Evolutionary conservation across 257 asterid genomes (phyloP).

Genomic region (Jacaranda mimosifolia): DNA sequence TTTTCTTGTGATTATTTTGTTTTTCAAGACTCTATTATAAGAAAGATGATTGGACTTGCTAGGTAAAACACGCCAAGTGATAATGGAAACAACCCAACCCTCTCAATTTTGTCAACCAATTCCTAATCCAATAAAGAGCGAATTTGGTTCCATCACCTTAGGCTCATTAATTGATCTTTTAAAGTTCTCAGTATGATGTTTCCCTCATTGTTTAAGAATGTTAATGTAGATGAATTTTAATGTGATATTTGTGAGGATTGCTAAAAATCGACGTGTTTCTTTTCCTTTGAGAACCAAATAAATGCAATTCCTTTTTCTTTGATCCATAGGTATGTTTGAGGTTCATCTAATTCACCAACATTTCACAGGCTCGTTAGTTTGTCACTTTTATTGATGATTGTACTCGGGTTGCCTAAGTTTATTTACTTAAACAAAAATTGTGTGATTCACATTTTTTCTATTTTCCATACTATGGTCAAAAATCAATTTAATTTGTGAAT

Average conservation of each 20-base stretch:
- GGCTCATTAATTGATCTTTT: slow-evolving; percentile 29
- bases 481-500: neutral
- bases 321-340: slow-evolving; percentile 20
- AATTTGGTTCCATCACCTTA: slow-evolving; percentile 27
- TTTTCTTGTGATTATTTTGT: neutral
- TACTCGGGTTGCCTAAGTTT: neutral
- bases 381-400: neutral
- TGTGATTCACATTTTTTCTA: neutral
- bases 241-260: slow-evolving; percentile 33
- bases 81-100: neutral
- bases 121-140: slow-evolving; percentile 3
- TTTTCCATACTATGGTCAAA: neutral
- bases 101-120: neutral
- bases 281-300: slow-evolving; percentile 5
- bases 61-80: neutral
- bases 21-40: slow-evolving; percentile 9
- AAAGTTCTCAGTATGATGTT: neutral
- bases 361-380: neutral
- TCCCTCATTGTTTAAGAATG: neutral
- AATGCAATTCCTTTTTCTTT: neutral
- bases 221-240: neutral
- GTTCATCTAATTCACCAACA: neutral
- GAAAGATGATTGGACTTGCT: slow-evolving; percentile 22
- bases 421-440: slow-evolving; percentile 1
- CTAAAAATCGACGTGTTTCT: neutral